Conservation (phyloP, 805 yeast species). For the Candida patagonica region DNA sequence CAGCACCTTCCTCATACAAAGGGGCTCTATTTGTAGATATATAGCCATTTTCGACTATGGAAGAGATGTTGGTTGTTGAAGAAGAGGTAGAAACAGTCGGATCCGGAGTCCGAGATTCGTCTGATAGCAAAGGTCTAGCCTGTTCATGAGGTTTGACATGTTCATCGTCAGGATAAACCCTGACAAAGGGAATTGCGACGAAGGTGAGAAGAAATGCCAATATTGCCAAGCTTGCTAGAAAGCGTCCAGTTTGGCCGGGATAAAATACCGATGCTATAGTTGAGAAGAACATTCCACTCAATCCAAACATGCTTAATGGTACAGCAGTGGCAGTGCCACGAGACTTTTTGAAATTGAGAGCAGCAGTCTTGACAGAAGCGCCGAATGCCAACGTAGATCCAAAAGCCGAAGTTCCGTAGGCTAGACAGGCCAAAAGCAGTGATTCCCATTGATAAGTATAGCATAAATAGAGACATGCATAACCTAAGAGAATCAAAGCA, state of each 20-base stretch:
- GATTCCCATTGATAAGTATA: constrained; percentile 24
- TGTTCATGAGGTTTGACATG: not conserved
- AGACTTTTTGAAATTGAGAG: constrained; percentile 53
- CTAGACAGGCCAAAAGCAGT: constrained; percentile 35
- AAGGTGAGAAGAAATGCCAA: constrained; percentile 13
- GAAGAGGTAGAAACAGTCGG: not conserved
- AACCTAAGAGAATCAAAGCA: constrained; percentile 42
- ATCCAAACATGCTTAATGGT: constrained; percentile 67
- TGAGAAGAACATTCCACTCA: constrained; percentile 63
- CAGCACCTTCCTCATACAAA: constrained; percentile 1
- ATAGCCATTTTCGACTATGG: not conserved
- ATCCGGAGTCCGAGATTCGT: not conserved
- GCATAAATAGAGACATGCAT: constrained; percentile 46
- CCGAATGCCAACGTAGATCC: constrained; percentile 62
- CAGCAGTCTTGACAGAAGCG: constrained; percentile 63
- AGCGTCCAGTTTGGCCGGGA: constrained; percentile 20
- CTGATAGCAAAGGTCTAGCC: not conserved
- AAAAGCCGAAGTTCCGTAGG: constrained; percentile 38
- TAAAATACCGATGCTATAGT: constrained; percentile 35
- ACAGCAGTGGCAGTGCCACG: constrained; percentile 70
- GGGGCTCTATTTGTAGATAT: constrained; percentile 1
- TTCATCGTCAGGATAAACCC: constrained; percentile 11
- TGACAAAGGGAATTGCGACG: constrained; percentile 13
- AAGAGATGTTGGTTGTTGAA: not conserved
- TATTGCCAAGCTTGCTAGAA: constrained; percentile 12